Conservation (phyloP, 805 yeast species). For the Candida argentea region DNA sequence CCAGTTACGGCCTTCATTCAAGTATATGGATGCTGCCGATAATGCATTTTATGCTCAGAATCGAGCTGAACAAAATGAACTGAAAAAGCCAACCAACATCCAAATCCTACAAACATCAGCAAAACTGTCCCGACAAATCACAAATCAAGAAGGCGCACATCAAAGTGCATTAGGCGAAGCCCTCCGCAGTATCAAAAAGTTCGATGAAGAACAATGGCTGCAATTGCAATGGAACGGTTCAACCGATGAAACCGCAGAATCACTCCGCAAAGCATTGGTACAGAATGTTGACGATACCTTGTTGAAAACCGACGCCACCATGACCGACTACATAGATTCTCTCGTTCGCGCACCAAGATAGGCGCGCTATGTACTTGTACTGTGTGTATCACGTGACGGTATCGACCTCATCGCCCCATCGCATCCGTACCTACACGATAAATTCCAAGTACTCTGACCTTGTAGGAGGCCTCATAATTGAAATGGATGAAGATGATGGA, state of each 20-base stretch:
- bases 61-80: slow-evolving; percentile 28
- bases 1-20: slow-evolving; percentile 76
- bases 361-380: neutral
- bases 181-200: slow-evolving; percentile 26
- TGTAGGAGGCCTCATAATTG: neutral
- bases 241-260: slow-evolving; percentile 9
- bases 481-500: slow-evolving; percentile 51
- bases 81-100: slow-evolving; percentile 16
- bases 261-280: slow-evolving; percentile 8
- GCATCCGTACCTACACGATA: neutral
- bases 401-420: slow-evolving; percentile 2
- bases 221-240: slow-evolving; percentile 19
- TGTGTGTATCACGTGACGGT: slow-evolving; percentile 2
- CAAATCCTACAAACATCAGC: slow-evolving; percentile 34
- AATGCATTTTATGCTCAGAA: slow-evolving; percentile 31
- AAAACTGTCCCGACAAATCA: slow-evolving; percentile 15
- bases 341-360: slow-evolving; percentile 8
- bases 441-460: neutral
- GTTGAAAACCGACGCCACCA: slow-evolving; percentile 13
- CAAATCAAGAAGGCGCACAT: slow-evolving; percentile 17
- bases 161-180: slow-evolving; percentile 27
- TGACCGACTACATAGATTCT: slow-evolving; percentile 16
- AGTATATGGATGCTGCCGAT: slow-evolving; percentile 59
- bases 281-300: slow-evolving; percentile 8
- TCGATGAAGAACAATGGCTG: slow-evolving; percentile 33